Evolutionary conservation across 805 yeast species (phyloP), one percentile per base, ranked within the genome.

Genomic region (Candida dajiaensis): DNA sequence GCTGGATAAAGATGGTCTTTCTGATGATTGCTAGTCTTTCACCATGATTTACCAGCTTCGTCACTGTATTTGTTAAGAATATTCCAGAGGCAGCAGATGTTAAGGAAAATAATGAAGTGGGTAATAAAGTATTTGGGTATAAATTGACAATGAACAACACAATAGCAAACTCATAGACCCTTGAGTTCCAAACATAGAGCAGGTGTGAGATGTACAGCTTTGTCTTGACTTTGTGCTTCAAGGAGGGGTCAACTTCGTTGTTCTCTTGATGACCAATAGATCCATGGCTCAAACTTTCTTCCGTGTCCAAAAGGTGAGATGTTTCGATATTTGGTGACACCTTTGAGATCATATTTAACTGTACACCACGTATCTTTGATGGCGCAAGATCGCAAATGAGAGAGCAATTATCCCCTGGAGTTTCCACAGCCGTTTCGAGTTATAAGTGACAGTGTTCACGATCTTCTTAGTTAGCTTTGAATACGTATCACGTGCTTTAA

Each of bases 141-240:
- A 67, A 46, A 25, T 58, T 54, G 23, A 68, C 65, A 29, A 69
- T 61, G 41, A 66, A 62, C 13, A 69, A 48, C 12, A 63, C 64
- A 7, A 69, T 62, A 15, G 69, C 70, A 52, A 59, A 70, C 49
- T 68, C 70, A 52, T 68, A 69, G n/a, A 64, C 58, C 9, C 73
- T 57, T 20, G 65, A 53, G 51, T 69, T 69, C 71, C 72, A 68
- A 13, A 69, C 62, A 19, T 68, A 69, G 11, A 69, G 56, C 18
- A 54, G 51, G 45, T 69, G 73, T 3, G 71, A 67, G 9, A 60
- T 40, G 49, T 65, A 66, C 3, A 56, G 41, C 35, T 48, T 50
- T 3, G 16, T 25, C 20, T 49, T 43, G 8, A 50, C 42, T 13
- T 9, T 18, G 5, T n/a, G 12, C 21, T 45, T 48, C n/a, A 26